phyloP scores from a whole-genome alignment of 2,329 filamentous ascomycete species.

The Hypoxylon sp. region DNA sequence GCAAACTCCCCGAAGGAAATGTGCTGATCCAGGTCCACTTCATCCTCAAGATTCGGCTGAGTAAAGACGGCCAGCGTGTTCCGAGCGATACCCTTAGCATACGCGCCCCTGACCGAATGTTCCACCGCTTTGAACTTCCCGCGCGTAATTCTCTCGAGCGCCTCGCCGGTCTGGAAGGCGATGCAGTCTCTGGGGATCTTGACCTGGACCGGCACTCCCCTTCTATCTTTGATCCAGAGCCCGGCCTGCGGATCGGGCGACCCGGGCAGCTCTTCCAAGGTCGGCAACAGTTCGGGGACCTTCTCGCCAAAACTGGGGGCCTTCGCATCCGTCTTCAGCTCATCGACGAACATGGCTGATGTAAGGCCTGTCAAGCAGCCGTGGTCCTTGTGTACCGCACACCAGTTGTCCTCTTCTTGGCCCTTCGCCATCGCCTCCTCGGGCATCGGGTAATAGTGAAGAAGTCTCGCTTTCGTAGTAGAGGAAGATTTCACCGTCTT shows the following conservation, averaged over 20 bases:
- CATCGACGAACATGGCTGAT: conserved; percentile 95
- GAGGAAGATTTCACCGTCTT: conserved; percentile 85
- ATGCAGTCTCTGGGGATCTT: conserved; percentile 91
- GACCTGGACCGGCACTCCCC: conserved; percentile 87
- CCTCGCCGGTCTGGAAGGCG: conserved; percentile 95
- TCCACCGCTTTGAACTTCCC: conserved; percentile 94
- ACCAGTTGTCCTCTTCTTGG: conserved; percentile 86
- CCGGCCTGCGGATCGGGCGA: conserved; percentile 88
- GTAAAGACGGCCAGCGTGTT: conserved; percentile 98
- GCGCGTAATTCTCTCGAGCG: conserved; percentile 89
- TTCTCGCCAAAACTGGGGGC: conserved; percentile 52
- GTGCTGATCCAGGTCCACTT: conserved; percentile 75
- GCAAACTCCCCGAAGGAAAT: conserved; percentile 83
- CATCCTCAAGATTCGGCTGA: conserved; percentile 89
- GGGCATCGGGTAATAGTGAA: conserved; percentile 88
- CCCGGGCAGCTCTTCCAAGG: conserved; percentile 75
- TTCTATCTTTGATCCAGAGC: conserved; percentile 92
- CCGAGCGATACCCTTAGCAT: conserved; percentile 71
- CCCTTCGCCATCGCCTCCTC: conserved; percentile 51
- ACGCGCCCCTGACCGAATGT: conserved; percentile 89
- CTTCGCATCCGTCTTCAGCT: conserved; percentile 59
- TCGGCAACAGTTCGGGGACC: conserved; percentile 53
- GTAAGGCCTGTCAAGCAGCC: conserved; percentile 95
- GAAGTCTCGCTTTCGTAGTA: conserved; percentile 88
- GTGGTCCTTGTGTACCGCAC: conserved; percentile 89